Evolutionary conservation across 1,284 basidiomycete genomes (phyloP).

Genomic region (Moesziomyces sp.): DNA sequence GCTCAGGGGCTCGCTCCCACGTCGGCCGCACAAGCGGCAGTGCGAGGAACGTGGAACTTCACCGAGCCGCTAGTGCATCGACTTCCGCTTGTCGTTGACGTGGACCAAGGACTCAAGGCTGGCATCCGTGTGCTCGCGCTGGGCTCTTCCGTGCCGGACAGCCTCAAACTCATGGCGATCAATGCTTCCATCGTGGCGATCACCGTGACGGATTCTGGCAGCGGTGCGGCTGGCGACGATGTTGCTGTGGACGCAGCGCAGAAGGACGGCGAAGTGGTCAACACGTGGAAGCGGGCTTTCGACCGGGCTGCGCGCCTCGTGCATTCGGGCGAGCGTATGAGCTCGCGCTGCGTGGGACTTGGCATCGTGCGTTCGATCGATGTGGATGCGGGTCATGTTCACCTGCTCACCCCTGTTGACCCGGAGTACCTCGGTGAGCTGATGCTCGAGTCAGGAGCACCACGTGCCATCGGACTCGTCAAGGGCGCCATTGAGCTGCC

Average conservation of each 20-base stretch:
- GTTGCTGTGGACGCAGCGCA: slow-evolving; percentile 1
- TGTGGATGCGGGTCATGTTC: slow-evolving; percentile 25
- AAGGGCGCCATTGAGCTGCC: slow-evolving; percentile 90
- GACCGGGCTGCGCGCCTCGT: slow-evolving; percentile 10
- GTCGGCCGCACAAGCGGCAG: neutral
- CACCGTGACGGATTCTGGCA: slow-evolving; percentile 14
- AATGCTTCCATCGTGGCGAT: slow-evolving; percentile 81
- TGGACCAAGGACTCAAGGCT: slow-evolving; percentile 76
- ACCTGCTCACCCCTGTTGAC: slow-evolving; percentile 66
- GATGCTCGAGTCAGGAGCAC: slow-evolving; percentile 57
- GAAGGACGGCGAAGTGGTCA: neutral
- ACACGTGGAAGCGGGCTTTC: slow-evolving; percentile 42
- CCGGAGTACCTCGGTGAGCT: slow-evolving; percentile 71
- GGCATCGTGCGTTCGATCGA: slow-evolving; percentile 63
- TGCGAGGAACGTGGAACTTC: slow-evolving; percentile 75
- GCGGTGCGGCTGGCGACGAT: slow-evolving; percentile 1
- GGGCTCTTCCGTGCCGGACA: slow-evolving; percentile 48
- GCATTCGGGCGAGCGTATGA: slow-evolving; percentile 1
- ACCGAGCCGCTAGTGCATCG: slow-evolving; percentile 74
- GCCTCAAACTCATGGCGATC: slow-evolving; percentile 72
- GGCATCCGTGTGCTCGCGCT: slow-evolving; percentile 67
- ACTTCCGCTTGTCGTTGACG: slow-evolving; percentile 62
- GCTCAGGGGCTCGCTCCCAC: slow-evolving; percentile 20
- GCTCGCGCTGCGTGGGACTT: slow-evolving; percentile 44
- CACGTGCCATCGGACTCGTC: slow-evolving; percentile 75